A percentile compares a stretch with the other conserved stretches of the same genome.
phyloP scores from a whole-genome alignment of 2,329 filamentous ascomycete species.

The Sporothrix dimorphospora region DNA sequence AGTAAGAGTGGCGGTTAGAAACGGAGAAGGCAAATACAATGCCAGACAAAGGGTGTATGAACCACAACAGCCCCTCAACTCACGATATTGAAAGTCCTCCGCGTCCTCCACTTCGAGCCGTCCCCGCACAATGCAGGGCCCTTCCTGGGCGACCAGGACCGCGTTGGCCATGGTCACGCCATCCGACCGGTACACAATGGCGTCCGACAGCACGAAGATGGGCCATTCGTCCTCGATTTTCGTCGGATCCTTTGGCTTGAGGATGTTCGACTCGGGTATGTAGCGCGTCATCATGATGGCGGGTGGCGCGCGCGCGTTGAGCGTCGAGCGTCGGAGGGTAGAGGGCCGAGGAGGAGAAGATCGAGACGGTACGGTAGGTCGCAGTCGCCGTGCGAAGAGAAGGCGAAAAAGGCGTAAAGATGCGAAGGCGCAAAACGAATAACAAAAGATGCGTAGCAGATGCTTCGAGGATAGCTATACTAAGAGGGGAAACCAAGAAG shows the following conservation, averaged over 20 bases:
- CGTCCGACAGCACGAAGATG: conserved; percentile 64
- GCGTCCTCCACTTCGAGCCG: conserved; percentile 55
- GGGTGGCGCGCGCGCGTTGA: not conserved
- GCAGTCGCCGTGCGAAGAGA: not conserved
- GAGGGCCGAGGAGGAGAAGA: not conserved
- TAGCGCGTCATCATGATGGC: not conserved
- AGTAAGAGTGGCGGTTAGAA: not conserved
- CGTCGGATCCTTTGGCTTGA: conserved; percentile 41
- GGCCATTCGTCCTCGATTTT: conserved; percentile 58
- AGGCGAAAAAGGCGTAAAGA: not conserved
- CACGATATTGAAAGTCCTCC: conserved; percentile 47
- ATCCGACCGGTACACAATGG: conserved; percentile 59
- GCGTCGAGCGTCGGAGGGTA: not conserved
- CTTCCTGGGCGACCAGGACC: conserved; percentile 61
- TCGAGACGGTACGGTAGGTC: not conserved
- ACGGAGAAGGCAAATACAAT: not conserved
- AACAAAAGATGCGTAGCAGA: not conserved
- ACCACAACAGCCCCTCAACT: conserved; percentile 33
- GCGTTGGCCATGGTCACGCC: conserved; percentile 61
- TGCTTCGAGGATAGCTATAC: not conserved
- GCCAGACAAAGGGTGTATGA: no score
- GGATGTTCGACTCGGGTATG: conserved; percentile 35
- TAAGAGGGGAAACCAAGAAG: not conserved
- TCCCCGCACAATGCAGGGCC: conserved; percentile 65
- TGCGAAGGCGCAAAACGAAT: not conserved